phyloP scores from a whole-genome alignment of 345 rosid species.

The Crucihimalaya himalaica region DNA sequence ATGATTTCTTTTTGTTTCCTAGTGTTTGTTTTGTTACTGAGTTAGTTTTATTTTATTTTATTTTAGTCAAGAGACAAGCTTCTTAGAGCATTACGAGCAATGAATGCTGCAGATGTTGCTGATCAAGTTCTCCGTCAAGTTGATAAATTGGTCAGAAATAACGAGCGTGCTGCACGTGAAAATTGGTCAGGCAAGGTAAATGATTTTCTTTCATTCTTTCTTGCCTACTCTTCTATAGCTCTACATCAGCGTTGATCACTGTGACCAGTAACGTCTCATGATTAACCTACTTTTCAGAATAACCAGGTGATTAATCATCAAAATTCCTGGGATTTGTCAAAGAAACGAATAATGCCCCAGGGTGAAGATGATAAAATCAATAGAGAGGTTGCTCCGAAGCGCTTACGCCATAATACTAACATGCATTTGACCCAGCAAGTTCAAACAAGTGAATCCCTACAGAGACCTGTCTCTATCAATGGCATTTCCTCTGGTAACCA shows the following conservation, averaged over 20 bases:
- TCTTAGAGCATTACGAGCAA: slow-evolving; percentile 71
- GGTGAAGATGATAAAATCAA: slow-evolving; percentile 64
- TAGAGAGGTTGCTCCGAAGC: slow-evolving; percentile 68
- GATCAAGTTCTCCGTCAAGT: slow-evolving; percentile 95
- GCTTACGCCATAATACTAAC: slow-evolving; percentile 52
- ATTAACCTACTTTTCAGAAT: slow-evolving; percentile 55
- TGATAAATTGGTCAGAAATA: slow-evolving; percentile 76
- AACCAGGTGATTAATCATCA: slow-evolving; percentile 65
- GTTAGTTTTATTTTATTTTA: slow-evolving; percentile 18
- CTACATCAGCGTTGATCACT: slow-evolving; percentile 28
- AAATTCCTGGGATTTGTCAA: slow-evolving; percentile 56
- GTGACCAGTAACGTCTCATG: slow-evolving; percentile 19
- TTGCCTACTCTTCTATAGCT: slow-evolving; percentile 21
- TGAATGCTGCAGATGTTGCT: slow-evolving; percentile 97
- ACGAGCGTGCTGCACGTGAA: slow-evolving; percentile 89
- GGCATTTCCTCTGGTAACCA: slow-evolving; percentile 54
- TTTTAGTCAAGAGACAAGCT: slow-evolving; percentile 86
- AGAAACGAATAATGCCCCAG: slow-evolving; percentile 67
- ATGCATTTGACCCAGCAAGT: slow-evolving; percentile 43
- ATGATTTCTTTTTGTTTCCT: slow-evolving; percentile 3
- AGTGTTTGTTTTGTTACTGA: slow-evolving; percentile 31
- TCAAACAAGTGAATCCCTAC: slow-evolving; percentile 54
- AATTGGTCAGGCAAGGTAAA: slow-evolving; percentile 68
- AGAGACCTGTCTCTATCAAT: slow-evolving; percentile 56
- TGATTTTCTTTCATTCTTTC: slow-evolving; percentile 1